Evolutionary conservation across 768 basidiomycete species (phyloP).

Genomic region (Boletus sp.): DNA sequence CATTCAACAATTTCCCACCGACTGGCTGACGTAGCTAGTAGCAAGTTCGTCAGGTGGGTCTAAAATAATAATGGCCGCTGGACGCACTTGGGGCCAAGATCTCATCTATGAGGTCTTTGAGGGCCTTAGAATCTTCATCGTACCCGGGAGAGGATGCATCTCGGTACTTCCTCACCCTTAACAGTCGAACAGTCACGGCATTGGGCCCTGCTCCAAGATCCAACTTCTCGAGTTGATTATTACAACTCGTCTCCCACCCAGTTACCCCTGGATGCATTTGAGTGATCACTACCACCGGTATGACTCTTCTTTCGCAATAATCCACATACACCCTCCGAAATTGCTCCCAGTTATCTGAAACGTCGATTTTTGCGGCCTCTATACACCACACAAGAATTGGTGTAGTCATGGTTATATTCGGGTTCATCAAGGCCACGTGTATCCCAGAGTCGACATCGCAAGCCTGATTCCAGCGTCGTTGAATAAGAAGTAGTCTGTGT

Average conservation of each 20-base stretch:
- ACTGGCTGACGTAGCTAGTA: too few species aligned
- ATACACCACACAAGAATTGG: constrained; percentile 29
- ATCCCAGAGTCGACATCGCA: constrained; percentile 24
- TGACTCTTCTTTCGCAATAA: constrained; percentile 20
- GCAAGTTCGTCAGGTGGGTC: too few species aligned
- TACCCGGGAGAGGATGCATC: constrained; percentile 9
- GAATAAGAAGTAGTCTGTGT: constrained; percentile 5
- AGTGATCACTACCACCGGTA: constrained; percentile 22
- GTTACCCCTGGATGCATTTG: background rate
- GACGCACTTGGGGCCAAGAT: too few species aligned
- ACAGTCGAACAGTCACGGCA: constrained; percentile 1
- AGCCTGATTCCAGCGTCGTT: background rate
- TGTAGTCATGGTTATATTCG: background rate
- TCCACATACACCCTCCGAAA: constrained; percentile 26
- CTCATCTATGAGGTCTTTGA: constrained; percentile 17
- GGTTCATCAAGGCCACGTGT: constrained; percentile 28
- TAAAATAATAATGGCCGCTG: too few species aligned
- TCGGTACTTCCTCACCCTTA: constrained; percentile 13
- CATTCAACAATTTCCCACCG: too few species aligned
- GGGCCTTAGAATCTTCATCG: constrained; percentile 13
- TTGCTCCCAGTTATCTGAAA: constrained; percentile 14
- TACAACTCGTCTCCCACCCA: constrained; percentile 15
- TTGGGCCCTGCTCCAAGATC: background rate
- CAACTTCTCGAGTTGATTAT: constrained; percentile 10
- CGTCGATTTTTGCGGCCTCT: constrained; percentile 18